Percentiles rank a stretch among this genome's conserved stretches.
Evolutionary conservation across 208 protist genomes (phyloP).

Genomic region (Crithidia mellificae): DNA sequence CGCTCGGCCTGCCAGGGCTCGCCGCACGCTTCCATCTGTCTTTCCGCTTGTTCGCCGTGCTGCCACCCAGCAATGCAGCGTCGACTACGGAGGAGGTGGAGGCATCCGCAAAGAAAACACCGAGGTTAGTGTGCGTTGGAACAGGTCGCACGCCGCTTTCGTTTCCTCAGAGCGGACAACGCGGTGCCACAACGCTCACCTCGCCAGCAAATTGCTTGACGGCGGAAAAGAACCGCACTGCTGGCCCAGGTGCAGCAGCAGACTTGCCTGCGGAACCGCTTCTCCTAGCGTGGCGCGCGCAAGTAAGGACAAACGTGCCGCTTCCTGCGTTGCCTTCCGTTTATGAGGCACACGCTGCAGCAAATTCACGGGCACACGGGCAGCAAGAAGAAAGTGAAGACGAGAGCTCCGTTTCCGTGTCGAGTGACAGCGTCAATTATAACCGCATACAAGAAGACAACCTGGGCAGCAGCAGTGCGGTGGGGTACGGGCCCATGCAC

Average conservation of each 20-base stretch:
- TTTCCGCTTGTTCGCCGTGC: slow-evolving; percentile 11
- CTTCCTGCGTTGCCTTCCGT: background rate
- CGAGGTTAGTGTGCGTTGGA: slow-evolving; percentile 13
- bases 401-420: background rate
- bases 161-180: background rate
- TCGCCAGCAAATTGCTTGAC: too few relatives aligned
- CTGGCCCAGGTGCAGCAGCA: too few relatives aligned
- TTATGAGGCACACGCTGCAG: too few relatives aligned
- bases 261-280: too few relatives aligned
- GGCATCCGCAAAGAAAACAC: too few relatives aligned
- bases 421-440: background rate
- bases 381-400: background rate
- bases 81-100: too few relatives aligned
- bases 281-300: slow-evolving; percentile 27
- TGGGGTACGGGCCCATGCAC: too few relatives aligned
- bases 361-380: too few relatives aligned
- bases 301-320: slow-evolving; percentile 5
- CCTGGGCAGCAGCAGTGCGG: too few relatives aligned
- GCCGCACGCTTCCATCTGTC: slow-evolving; percentile 12
- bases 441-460: too few relatives aligned
- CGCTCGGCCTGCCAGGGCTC: slow-evolving; percentile 17
- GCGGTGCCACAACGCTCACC: background rate
- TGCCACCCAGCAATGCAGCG: too few relatives aligned
- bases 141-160: slow-evolving; percentile 10
- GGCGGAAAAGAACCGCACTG: too few relatives aligned